Base-by-base conservation (phyloP, 2,329 filamentous ascomycete genomes). In the Epichloe sylvatica region DNA sequence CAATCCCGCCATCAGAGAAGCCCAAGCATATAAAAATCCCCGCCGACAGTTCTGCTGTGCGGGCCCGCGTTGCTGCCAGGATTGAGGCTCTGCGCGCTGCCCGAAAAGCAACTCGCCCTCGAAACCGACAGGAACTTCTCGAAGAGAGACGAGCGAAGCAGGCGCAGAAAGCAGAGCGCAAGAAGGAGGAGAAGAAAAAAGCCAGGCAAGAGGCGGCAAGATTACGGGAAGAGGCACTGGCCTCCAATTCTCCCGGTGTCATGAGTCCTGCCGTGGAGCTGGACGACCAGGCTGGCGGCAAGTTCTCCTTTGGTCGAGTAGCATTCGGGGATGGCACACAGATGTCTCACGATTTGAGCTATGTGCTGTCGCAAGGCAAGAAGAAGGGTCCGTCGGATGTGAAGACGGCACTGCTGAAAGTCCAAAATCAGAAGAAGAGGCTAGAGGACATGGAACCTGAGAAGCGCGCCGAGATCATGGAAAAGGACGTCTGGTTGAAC, bases 401-500 rank as follows among this genome's bases (percentile, higher is more conserved):
- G 44, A 86, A 86, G 62, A 87, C 87, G 1, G 88, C 90, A 6
- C 79, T 98, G n/a, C 77, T 84, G 58, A 86, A 86, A 47, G 81
- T 87, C 1, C 83, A 96, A 68, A 86, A 87, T 61, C 91, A 95
- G 68, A 84, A 90, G 69, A 81, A 83, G 59, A 83, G 89, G 30
- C 70, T 97, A 33, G 77, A 81, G 42, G 77, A 72, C 30, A 78
- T 95, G 60, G 85, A 91, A 58, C 79, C 83, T 1, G 78, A 80
- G 56, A 94, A 95, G 70, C 84, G 85, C 50, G 82, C 82, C 53
- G 86, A 94, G 52, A 83, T 97, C 42, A 81, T 89, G 53, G 87
- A 96, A 67, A 97, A 97, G 72, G 91, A 98, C 60, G 73, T 83
- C 51, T 98, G 92, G 92, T 74, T 96, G 52, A 91, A 86, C 45